phyloP scores from a whole-genome alignment of 768 basidiomycete species.

The Leucosporidium scottii region DNA sequence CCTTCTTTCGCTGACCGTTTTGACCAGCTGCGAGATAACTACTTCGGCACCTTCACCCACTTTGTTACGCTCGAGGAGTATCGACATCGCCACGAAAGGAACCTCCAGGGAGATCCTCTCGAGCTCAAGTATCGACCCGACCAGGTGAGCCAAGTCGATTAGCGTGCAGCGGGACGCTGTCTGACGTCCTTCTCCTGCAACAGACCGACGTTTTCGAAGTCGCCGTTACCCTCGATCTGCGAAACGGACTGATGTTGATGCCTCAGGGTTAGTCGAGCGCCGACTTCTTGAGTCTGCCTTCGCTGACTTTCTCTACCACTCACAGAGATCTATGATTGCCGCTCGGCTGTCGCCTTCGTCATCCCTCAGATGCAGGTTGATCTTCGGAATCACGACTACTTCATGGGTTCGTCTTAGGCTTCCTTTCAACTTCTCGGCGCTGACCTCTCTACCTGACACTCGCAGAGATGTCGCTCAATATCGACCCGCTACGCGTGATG shows the following conservation, averaged over 20 bases:
- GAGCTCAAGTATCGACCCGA: conserved; percentile 69
- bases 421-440: neutral
- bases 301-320: conserved; percentile 43
- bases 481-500: conserved; percentile 55
- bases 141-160: conserved; percentile 48
- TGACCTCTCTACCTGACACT: conserved; percentile 34
- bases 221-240: conserved; percentile 44
- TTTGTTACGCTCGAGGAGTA: conserved; percentile 85
- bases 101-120: conserved; percentile 72
- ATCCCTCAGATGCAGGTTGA: conserved; percentile 67
- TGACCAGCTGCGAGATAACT: conserved; percentile 56
- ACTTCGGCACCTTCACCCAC: conserved; percentile 87
- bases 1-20: neutral
- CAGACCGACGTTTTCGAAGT: conserved; percentile 81
- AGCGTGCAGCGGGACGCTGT: too few relatives aligned
- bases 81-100: conserved; percentile 57
- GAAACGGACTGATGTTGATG: conserved; percentile 34
- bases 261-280: neutral
- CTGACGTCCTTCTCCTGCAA: neutral
- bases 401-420: conserved; percentile 59
- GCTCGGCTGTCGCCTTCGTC: conserved; percentile 48
- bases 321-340: conserved; percentile 43
- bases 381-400: conserved; percentile 73
- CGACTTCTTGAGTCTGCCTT: rapidly evolving
- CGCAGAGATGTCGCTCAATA: conserved; percentile 69